Base-by-base conservation (phyloP, 1,284 basidiomycete species). In the Agaricales sp. region DNA sequence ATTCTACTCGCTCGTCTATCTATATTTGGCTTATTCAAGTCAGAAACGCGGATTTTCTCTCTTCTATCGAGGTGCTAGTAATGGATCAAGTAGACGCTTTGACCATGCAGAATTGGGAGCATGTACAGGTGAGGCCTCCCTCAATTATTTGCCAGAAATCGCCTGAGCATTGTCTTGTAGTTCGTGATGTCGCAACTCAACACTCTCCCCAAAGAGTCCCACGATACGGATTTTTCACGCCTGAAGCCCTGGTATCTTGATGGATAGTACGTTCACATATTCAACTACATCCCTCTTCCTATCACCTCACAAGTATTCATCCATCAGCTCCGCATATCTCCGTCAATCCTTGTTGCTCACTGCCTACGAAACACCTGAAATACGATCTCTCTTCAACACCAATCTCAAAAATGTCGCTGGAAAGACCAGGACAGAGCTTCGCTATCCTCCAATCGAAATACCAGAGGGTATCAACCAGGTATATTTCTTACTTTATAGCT, bases 41-140 rank as follows among this genome's bases (percentile, higher is more conserved):
- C 57, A 91, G 88, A 58, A 85, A 77, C 56, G 81, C 80, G 3
- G 95, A 99, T 66, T 92, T 95, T 63, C 71, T 99, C 47, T 90
- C 90, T 2, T 95, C 91, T 2, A 89, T 99, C 54, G 96, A 99
- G 64, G 69, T 99, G 13, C 66, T 92, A n/a, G 67, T 98, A n/a
- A 75, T 89, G 6, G 96, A 99, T 63, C 93, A 98, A 58, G 74
- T 91, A 68, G 93, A 99, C 61, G 85, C 89, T 2, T 77, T 99
- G 61, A 77, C 82, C 4, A 99, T 99, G 96, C 95, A 99, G 69
- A 99, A 99, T 61, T 99, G 96, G 96, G 93, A 98, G 47, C 95
- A 99, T 62, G 75, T 95, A 14, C 87, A 94, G 73, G 92, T 89
- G 57, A 47, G 70, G 57, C 23, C 14, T 50, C 26, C 3, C 23